These are phyloP conservation scores for Nephelium lappaceum DNA, from an alignment of 345 rosid species.

Conservation along the genomic window DNA sequence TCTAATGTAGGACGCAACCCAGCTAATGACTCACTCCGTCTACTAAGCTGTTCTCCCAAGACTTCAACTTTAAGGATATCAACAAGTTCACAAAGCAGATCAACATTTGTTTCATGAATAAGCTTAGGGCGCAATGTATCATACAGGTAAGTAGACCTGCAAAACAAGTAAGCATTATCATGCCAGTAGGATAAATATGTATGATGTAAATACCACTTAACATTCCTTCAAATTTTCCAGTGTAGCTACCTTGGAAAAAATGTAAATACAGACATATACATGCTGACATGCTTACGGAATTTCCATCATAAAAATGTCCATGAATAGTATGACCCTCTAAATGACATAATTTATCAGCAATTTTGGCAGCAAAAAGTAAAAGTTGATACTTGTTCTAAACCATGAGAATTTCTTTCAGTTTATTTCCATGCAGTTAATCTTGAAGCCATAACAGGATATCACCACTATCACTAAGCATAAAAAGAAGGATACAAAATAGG, in stretches of 20 bases:
- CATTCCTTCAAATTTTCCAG: background rate
- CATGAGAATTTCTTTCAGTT: constrained; percentile 1
- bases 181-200: background rate
- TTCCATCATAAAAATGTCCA: constrained; percentile 4
- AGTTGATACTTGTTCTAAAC: constrained; percentile 8
- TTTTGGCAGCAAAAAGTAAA: background rate
- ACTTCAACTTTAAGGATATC: constrained; percentile 96
- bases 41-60: constrained; percentile 79
- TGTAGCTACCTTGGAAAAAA: background rate
- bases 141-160: constrained; percentile 87
- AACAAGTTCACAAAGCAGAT: constrained; percentile 93
- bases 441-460: background rate
- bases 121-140: constrained; percentile 94
- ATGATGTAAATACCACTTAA: background rate
- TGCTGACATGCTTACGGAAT: background rate
- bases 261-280: background rate
- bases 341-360: background rate
- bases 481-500: background rate
- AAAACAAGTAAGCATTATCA: constrained; percentile 8
- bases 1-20: constrained; percentile 87
- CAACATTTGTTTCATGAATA: constrained; percentile 84
- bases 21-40: constrained; percentile 77
- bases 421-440: constrained; percentile 7
- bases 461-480: constrained; percentile 2
- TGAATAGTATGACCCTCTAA: background rate